Base-by-base conservation (phyloP, 2,329 filamentous ascomycete genomes). In the Aspergillus pseudotamarii region DNA sequence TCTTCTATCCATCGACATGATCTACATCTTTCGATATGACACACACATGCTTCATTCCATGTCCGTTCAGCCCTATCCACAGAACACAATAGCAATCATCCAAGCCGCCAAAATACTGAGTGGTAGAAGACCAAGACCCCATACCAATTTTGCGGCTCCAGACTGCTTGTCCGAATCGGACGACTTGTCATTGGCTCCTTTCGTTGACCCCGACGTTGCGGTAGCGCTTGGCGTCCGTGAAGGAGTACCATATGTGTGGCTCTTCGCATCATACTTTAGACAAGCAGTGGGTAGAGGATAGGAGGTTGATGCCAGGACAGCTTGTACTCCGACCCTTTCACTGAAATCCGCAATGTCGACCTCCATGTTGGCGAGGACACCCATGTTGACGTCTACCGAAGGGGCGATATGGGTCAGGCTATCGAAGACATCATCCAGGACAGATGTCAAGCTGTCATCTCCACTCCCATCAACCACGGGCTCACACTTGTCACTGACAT, bases 401-500 rank as follows among this genome's bases (percentile, higher is more conserved):
- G 70, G 64, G 32, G 63, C 48, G 26, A 71, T 63, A 34, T 64
- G 63, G 2, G 63, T 68, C 53, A 70, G 64, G 21, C 69, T 54
- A 43, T 59, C 61, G 51, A 38, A 55, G 34, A 38, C 14, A 41
- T 55, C 23, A 10, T 55, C 51, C 34, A 55, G n/a, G 14, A 21
- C 32, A 26, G 51, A 38, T 26, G 10, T 23, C 11, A 30, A 55
- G 21, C 14, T 38, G n/a, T 12, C 32, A 2, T 16, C 12, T 4
- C 12, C 16, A 6, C 26, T 16, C 21, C 8, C 21, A 10, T 21
- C 41, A 4, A 61, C 6, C 9, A 63, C 58, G 1, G 57, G 51
- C 43, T 72, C 62, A 46, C 71, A 72, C 9, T 66, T 62, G 26
- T 64, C 61, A 45, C 72, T 63, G 11, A 70, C 68, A 23, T 63